Evolutionary conservation across 1,284 basidiomycete species (phyloP), one percentile per base, ranked within the genome.

Genomic region (Puccinia brachypodii): DNA sequence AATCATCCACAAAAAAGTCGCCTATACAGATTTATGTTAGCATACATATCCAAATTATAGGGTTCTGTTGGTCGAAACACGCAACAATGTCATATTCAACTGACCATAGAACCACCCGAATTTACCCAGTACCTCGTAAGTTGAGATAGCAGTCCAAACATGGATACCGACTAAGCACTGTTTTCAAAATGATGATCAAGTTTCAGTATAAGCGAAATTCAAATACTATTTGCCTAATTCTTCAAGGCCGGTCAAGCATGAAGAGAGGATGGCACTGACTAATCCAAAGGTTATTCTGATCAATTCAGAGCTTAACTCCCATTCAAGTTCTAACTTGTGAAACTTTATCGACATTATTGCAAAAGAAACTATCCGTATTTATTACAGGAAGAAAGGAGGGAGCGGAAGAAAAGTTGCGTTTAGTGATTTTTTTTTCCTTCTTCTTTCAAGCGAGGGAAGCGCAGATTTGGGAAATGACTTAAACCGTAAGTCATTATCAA

Each of bases 61-160:
- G 42, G 58, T 2, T 64, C 38, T 38, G 16, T 36, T 36, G 8
- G n/a, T 66, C 33, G 25, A 40, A 25, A 40, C 14, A 25, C n/a
- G 22, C 56, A 16, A 28, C 56, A 11, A 31, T 1, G 40, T 28
- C n/a, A 8, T 42, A 44, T 36, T 53, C 44, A 53, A 53, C 83
- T 47, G 28, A 31, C 94, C 94, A 85, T 96, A 98, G 88, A 96
- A 95, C 95, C 95, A 98, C 25, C 95, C 94, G 85, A 97, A 97
- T 66, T 93, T 90, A 7, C 96, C 96, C 0, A 99, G 90, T 22
- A 96, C 96, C 85, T 97, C 92, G 87, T 92, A 98, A 0, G 92
- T 94, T 82, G 95, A 95, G 84, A 90, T 89, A 0, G 94, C 92
- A 0, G 95, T 92, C 96, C 96, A 99, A 42, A 94, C 86, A 85